Evolutionary conservation across 306 rosid species (phyloP).

Genomic region (Quercus variabilis): DNA sequence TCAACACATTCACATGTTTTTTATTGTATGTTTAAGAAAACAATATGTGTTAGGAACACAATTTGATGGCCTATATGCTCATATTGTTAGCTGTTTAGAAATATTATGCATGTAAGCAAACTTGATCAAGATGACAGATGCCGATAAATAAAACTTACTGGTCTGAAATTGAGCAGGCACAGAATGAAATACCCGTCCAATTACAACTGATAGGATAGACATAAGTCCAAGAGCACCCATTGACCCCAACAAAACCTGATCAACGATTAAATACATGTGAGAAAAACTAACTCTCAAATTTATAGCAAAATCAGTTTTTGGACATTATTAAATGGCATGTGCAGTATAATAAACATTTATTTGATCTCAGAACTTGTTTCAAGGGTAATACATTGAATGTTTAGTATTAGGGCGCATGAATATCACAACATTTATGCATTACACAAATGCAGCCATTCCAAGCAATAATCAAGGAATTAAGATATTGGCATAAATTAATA

Average conservation of each 20-base stretch:
- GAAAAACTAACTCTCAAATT: conserved; percentile 19
- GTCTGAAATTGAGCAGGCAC: conserved; percentile 99
- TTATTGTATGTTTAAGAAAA: neutral
- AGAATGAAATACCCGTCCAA: conserved; percentile 81
- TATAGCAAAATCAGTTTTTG: neutral
- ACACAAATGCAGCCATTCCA: neutral
- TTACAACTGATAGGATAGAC: conserved; percentile 80
- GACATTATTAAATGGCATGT: neutral
- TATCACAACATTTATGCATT: neutral
- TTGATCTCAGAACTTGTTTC: neutral
- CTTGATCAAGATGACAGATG: conserved; percentile 17
- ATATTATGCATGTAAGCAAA: conserved; percentile 6
- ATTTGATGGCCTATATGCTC: neutral
- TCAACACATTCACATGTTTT: conserved; percentile 1
- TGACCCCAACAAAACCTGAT: conserved; percentile 89
- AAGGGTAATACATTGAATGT: neutral
- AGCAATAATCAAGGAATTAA: neutral
- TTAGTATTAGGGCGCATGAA: neutral
- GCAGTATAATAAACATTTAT: neutral
- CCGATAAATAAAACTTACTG: conserved; percentile 54
- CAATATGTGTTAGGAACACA: neutral
- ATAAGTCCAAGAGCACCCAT: conserved; percentile 88
- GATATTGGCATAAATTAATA: neutral
- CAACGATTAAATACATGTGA: conserved; percentile 22
- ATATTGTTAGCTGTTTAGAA: conserved; percentile 10